Evolutionary conservation across 192 early-diverging fungal genomes (phyloP).

Genomic region (Backusella luteola): DNA sequence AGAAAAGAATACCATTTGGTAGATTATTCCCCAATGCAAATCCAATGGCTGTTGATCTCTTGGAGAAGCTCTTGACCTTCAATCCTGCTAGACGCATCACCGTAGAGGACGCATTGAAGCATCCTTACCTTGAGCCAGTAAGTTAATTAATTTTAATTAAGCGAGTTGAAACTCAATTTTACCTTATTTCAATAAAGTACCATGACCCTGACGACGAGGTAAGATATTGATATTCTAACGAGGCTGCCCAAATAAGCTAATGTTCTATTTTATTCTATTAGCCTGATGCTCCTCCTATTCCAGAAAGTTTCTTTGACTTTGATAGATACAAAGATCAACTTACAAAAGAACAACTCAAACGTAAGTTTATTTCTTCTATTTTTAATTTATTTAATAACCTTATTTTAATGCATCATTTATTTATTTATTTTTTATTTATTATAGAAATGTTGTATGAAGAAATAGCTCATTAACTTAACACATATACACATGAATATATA

Average conservation of each 20-base stretch:
- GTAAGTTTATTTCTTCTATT: constrained; percentile 29
- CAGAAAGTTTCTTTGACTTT: constrained; percentile 81
- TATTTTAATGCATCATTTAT: no score
- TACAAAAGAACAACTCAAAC: constrained; percentile 77
- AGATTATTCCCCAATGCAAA: constrained; percentile 87
- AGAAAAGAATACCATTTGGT: constrained; percentile 76
- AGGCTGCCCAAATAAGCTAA: neutral
- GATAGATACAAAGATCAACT: constrained; percentile 83
- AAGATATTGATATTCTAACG: neutral
- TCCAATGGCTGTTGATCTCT: constrained; percentile 84
- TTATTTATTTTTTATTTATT: no score
- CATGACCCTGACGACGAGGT: constrained; percentile 66
- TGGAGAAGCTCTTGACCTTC: constrained; percentile 91
- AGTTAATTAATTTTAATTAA: constrained; percentile 5
- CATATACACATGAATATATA: neutral
- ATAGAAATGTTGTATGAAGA: constrained; percentile 19
- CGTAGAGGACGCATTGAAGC: constrained; percentile 88
- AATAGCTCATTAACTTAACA: constrained; percentile 5
- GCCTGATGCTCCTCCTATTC: constrained; percentile 70
- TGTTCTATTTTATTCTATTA: constrained; percentile 22
- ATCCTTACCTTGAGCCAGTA: constrained; percentile 81
- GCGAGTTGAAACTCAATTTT: neutral
- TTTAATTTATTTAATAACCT: neutral
- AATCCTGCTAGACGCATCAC: constrained; percentile 89
- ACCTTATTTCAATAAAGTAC: constrained; percentile 38